A percentile compares a stretch with the other conserved stretches of the same genome.
phyloP scores from a whole-genome alignment of 164 flowering plant species.

The Amborella trichopoda region DNA sequence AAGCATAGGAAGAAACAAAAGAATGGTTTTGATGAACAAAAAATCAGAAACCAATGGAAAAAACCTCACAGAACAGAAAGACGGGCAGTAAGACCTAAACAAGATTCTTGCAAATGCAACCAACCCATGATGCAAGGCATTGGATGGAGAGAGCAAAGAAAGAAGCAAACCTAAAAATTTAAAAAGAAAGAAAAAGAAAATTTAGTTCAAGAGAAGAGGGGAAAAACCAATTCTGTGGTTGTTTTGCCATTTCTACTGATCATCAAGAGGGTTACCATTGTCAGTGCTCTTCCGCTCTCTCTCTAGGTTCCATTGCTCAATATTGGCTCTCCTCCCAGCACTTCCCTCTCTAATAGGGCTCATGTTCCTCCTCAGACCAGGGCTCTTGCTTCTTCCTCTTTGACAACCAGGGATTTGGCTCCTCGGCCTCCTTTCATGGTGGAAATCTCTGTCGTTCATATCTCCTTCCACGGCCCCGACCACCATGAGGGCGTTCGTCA shows the following conservation, averaged over 20 bases:
- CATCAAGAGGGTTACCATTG: too few species aligned
- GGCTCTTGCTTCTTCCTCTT: conserved; percentile 51
- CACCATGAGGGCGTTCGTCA: conserved; percentile 40
- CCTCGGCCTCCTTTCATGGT: conserved; percentile 9
- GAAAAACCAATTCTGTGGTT: too few species aligned
- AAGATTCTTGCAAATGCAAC: too few species aligned
- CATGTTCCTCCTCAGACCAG: conserved; percentile 41
- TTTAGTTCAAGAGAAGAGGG: too few species aligned
- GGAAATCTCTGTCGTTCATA: background rate
- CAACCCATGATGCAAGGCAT: too few species aligned
- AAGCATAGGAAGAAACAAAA: background rate
- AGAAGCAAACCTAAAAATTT: too few species aligned
- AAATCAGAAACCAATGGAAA: background rate
- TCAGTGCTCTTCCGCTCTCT: too few species aligned
- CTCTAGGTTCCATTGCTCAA: conserved; percentile 75
- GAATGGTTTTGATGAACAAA: background rate
- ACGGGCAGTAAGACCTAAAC: conserved; percentile 36
- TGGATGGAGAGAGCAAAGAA: too few species aligned
- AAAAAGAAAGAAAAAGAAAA: too few species aligned
- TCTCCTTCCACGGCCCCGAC: conserved; percentile 26
- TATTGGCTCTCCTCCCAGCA: conserved; percentile 75
- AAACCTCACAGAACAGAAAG: conserved; percentile 20
- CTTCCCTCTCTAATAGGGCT: conserved; percentile 73
- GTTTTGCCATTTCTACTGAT: too few species aligned
- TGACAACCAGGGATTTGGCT: conserved; percentile 38